Evolutionary conservation across 2,329 filamentous ascomycete species (phyloP).

Genomic region (Colletotrichum theobromicola): DNA sequence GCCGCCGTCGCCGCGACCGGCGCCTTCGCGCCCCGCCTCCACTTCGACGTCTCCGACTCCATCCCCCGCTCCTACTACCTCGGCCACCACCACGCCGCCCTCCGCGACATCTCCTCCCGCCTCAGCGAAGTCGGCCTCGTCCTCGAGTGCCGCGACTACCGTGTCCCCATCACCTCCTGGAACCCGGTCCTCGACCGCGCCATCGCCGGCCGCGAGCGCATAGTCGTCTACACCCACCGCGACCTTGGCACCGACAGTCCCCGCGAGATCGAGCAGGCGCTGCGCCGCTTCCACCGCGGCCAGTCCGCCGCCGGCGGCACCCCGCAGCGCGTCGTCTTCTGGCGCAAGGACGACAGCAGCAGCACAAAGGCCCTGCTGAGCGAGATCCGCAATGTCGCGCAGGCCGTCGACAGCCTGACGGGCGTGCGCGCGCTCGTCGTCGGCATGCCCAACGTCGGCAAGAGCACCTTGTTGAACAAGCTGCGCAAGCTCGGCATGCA

Average conservation of each 20-base stretch:
- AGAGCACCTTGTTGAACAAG: conserved; percentile 91
- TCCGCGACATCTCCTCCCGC: conserved; percentile 81
- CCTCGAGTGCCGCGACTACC: conserved; percentile 93
- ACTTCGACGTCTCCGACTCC: conserved; percentile 74
- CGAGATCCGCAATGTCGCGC: conserved; percentile 36
- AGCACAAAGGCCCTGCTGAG: conserved; percentile 44
- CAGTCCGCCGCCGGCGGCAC: conserved; percentile 2
- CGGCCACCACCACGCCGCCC: conserved; percentile 85
- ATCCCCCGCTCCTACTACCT: conserved; percentile 92
- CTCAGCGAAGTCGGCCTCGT: conserved; percentile 85
- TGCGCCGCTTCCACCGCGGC: conserved; percentile 38
- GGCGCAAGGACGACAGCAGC: conserved; percentile 39
- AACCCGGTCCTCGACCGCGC: conserved; percentile 88
- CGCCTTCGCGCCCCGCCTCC: conserved; percentile 73
- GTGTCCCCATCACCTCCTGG: conserved; percentile 85
- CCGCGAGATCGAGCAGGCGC: conserved; percentile 20
- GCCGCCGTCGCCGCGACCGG: background rate
- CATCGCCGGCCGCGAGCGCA: conserved; percentile 72
- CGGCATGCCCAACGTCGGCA: conserved; percentile 98
- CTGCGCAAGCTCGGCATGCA: conserved; percentile 73
- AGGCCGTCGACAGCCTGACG: conserved; percentile 62
- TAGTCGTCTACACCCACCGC: conserved; percentile 90
- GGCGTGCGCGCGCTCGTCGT: conserved; percentile 88
- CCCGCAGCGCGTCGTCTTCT: conserved; percentile 44
- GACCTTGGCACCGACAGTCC: conserved; percentile 66